Percentiles rank a stretch among this genome's conserved stretches.
Evolutionary conservation across 495 filamentous ascomycete genomes (phyloP).

Genomic region (Symbiotaphrina buchneri): DNA sequence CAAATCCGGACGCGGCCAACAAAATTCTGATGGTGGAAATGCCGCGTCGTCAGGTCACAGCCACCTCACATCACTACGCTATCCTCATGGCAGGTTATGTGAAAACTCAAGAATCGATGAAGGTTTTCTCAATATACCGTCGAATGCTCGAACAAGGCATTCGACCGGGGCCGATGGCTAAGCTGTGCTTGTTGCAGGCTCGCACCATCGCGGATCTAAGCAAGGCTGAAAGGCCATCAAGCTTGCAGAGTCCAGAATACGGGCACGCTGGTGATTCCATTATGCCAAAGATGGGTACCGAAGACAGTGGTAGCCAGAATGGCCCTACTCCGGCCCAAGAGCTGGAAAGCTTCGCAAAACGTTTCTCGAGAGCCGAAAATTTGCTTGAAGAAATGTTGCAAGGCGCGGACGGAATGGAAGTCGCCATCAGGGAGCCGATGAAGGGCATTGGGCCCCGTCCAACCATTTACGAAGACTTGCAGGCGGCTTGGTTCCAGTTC

Average conservation of each 20-base stretch:
- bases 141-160: conserved; percentile 27
- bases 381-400: conserved; percentile 13
- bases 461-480: conserved; percentile 15
- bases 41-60: conserved; percentile 28
- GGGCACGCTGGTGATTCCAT: too few species aligned
- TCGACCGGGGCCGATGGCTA: conserved; percentile 18
- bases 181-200: conserved; percentile 22
- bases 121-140: conserved; percentile 26
- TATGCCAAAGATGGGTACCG: too few species aligned
- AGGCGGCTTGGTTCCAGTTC: conserved; percentile 27
- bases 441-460: conserved; percentile 7
- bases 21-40: conserved; percentile 38
- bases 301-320: too few species aligned
- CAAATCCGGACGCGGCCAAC: conserved; percentile 40
- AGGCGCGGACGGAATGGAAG: conserved; percentile 12
- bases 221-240: background rate
- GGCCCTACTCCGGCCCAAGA: too few species aligned
- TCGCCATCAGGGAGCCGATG: conserved; percentile 11
- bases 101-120: conserved; percentile 20
- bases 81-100: conserved; percentile 48
- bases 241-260: conserved; percentile 4
- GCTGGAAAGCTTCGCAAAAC: conserved; percentile 3
- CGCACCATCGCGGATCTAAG: conserved; percentile 9
- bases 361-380: conserved; percentile 15
- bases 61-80: conserved; percentile 50